phyloP scores from a whole-genome alignment of 169 alveolate genomes.

The Plasmodium sp. region DNA sequence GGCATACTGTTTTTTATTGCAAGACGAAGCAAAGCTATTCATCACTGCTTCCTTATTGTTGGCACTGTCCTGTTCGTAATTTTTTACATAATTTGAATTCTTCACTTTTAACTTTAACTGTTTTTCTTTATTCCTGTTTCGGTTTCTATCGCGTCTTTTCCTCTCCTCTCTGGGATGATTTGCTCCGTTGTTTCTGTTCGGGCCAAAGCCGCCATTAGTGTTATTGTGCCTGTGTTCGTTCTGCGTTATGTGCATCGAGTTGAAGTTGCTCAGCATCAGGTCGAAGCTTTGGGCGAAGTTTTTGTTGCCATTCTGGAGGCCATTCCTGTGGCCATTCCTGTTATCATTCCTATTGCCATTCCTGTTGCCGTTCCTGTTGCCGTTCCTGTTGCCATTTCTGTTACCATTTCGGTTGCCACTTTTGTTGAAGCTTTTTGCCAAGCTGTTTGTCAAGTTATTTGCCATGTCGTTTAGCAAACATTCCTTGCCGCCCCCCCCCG shows the following conservation, averaged over 20 bases:
- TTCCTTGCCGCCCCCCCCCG: not conserved
- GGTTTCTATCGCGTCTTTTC: constrained; percentile 40
- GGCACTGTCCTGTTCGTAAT: not conserved
- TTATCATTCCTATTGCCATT: not conserved
- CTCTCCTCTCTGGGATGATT: constrained; percentile 15
- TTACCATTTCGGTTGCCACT: not conserved
- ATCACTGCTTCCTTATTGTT: not conserved
- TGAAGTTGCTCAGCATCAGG: constrained; percentile 21
- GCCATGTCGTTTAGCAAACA: not conserved
- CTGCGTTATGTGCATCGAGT: constrained; percentile 28
- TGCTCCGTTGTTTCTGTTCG: constrained; percentile 6
- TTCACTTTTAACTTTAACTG: constrained; percentile 19
- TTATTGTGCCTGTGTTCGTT: constrained; percentile 21
- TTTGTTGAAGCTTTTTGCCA: not conserved
- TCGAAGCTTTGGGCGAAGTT: constrained; percentile 36
- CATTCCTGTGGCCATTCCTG: not conserved
- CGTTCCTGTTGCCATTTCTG: too few relatives aligned
- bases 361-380: not conserved
- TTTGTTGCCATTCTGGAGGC: not conserved
- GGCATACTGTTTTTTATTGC: not conserved
- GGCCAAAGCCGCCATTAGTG: not conserved
- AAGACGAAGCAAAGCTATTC: not conserved
- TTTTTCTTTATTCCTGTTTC: constrained; percentile 39
- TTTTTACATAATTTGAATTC: not conserved
- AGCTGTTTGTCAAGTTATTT: not conserved